A percentile compares a stretch with the other conserved stretches of the same genome.
Evolutionary conservation across 1,284 basidiomycete genomes (phyloP).

Genomic region (Ustilago esculenta): DNA sequence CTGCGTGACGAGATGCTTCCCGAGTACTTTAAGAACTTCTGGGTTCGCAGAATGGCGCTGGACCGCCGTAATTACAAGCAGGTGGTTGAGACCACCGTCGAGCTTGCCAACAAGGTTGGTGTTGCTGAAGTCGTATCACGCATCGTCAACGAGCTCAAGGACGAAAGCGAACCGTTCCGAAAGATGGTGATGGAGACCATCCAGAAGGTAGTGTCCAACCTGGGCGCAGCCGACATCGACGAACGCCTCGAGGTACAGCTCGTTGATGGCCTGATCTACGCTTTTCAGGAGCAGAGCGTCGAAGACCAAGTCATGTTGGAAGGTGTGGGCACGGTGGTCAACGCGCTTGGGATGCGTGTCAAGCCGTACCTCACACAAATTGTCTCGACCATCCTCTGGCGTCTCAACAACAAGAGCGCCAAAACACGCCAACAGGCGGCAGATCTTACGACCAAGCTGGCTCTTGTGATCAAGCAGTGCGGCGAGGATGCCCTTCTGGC

Average conservation of each 20-base stretch:
- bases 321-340: slow-evolving; percentile 95
- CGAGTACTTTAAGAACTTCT: slow-evolving; percentile 99
- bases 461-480: slow-evolving; percentile 97
- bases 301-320: slow-evolving; percentile 99
- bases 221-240: slow-evolving; percentile 95
- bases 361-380: slow-evolving; percentile 99
- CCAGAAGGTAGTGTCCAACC: slow-evolving; percentile 89
- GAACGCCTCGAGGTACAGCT: slow-evolving; percentile 92
- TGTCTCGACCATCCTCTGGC: slow-evolving; percentile 99
- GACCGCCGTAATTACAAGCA: slow-evolving; percentile 95
- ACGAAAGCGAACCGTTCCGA: slow-evolving; percentile 83
- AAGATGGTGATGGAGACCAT: slow-evolving; percentile 99
- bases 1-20: slow-evolving; percentile 92
- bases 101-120: slow-evolving; percentile 94
- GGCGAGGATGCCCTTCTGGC: slow-evolving; percentile 94
- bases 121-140: slow-evolving; percentile 94
- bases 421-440: slow-evolving; percentile 99
- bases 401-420: slow-evolving; percentile 97
- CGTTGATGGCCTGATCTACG: slow-evolving; percentile 97
- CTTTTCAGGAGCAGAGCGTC: slow-evolving; percentile 98
- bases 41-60: slow-evolving; percentile 92
- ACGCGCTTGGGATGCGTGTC: slow-evolving; percentile 94
- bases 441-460: slow-evolving; percentile 91
- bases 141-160: slow-evolving; percentile 94
- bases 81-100: slow-evolving; percentile 97